Evolutionary conservation across 2,329 filamentous ascomycete species (phyloP).

Genomic region (Clonostachys rosea): DNA sequence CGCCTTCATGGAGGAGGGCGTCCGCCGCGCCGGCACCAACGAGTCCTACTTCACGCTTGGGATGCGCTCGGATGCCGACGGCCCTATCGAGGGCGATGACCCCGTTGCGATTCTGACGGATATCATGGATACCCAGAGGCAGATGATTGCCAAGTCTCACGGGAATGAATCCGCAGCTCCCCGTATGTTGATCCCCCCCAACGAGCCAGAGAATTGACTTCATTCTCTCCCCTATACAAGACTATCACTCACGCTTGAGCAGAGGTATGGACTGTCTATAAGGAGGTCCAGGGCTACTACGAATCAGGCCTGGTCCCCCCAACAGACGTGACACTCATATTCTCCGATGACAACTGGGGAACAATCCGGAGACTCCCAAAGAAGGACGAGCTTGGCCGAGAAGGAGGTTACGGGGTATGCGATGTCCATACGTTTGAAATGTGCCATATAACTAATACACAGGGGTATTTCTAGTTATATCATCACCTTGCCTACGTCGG

Average conservation of each 20-base stretch:
- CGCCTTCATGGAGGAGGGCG: conserved; percentile 49
- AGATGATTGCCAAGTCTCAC: conserved; percentile 3
- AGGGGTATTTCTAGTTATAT: conserved; percentile 28
- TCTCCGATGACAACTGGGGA: conserved; percentile 58
- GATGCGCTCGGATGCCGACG: conserved; percentile 55
- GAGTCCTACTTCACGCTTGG: conserved; percentile 50
- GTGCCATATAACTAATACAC: background rate
- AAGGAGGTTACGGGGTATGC: conserved; percentile 50
- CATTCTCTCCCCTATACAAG: background rate
- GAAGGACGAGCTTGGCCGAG: conserved; percentile 42
- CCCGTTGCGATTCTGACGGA: conserved; percentile 2
- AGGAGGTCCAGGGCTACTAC: conserved; percentile 56
- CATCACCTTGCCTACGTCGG: conserved; percentile 38
- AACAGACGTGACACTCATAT: conserved; percentile 55
- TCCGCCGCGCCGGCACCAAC: conserved; percentile 40
- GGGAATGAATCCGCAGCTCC: conserved; percentile 1
- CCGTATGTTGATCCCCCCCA: background rate
- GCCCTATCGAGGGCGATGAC: conserved; percentile 6
- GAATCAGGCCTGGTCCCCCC: conserved; percentile 47
- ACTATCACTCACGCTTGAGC: conserved; percentile 7
- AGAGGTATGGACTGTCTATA: conserved; percentile 60
- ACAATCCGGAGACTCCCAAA: conserved; percentile 51
- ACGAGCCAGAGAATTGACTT: too few relatives aligned
- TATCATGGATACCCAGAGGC: conserved; percentile 3
- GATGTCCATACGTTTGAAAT: background rate